A percentile compares a stretch with the other conserved stretches of the same genome.
phyloP scores from a whole-genome alignment of 2,329 filamentous ascomycete species.

The Hymenoscyphus scutula region DNA sequence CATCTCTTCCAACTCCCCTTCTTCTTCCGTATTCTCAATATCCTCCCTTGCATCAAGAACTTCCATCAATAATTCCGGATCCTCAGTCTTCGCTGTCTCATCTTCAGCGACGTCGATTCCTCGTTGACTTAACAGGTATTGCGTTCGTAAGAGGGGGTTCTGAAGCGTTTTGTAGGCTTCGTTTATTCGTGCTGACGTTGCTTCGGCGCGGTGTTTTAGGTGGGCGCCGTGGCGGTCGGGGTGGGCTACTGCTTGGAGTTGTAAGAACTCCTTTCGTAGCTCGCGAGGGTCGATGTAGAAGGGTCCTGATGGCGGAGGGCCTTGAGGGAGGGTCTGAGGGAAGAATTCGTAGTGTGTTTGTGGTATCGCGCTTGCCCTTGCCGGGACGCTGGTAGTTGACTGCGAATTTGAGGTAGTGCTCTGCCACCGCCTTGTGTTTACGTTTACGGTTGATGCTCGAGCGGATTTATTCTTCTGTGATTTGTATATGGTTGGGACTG shows the following conservation, averaged over 20 bases:
- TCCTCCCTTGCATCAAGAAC: conserved; percentile 77
- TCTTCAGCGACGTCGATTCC: conserved; percentile 79
- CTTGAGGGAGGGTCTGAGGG: conserved; percentile 70
- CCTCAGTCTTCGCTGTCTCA: conserved; percentile 68
- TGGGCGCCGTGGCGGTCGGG: conserved; percentile 58
- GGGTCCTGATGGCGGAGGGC: conserved; percentile 72
- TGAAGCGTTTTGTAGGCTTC: conserved; percentile 84
- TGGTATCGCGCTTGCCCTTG: conserved; percentile 14
- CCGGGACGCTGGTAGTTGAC: conserved; percentile 1
- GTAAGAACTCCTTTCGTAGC: conserved; percentile 82
- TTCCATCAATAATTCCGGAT: conserved; percentile 67
- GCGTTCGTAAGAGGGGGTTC: conserved; percentile 77
- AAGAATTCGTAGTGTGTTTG: conserved; percentile 84
- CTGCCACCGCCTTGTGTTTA: conserved; percentile 9
- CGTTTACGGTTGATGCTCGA: not conserved
- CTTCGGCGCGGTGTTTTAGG: conserved; percentile 64
- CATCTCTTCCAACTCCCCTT: conserved; percentile 62
- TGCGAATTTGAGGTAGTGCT: conserved; percentile 12
- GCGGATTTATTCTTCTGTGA: conserved; percentile 11
- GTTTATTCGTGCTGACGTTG: conserved; percentile 80
- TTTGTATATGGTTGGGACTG: conserved; percentile 13
- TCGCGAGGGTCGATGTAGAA: conserved; percentile 71
- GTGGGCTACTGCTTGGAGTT: conserved; percentile 74
- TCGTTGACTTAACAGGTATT: conserved; percentile 73
- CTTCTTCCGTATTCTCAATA: conserved; percentile 67